Evolutionary conservation across 2,329 filamentous ascomycete species (phyloP).

Genomic region (Magnaporthiopsis rhizophila): DNA sequence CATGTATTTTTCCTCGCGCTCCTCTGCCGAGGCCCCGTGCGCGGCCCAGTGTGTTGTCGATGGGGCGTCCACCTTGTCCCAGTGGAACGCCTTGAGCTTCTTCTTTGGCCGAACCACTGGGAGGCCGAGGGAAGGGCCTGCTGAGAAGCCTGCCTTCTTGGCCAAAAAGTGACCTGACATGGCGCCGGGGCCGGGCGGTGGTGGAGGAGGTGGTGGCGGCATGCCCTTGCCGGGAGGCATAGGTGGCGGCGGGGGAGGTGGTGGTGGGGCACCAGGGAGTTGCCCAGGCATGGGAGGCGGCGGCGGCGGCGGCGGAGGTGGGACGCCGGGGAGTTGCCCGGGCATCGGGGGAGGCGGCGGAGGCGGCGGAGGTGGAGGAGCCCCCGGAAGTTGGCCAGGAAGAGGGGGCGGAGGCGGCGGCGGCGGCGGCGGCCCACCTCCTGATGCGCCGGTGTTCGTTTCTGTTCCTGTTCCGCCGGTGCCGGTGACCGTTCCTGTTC

Average conservation of each 20-base stretch:
- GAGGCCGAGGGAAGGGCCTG: conserved; percentile 55
- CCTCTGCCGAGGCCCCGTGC: conserved; percentile 76
- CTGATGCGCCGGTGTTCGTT: conserved; percentile 25
- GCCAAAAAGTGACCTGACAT: conserved; percentile 71
- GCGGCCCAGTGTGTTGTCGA: conserved; percentile 89
- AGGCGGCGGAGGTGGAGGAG: conserved; percentile 24
- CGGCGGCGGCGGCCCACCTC: conserved; percentile 39
- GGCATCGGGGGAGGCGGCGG: conserved; percentile 33
- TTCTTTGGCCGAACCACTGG: conserved; percentile 89
- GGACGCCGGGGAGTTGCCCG: conserved; percentile 17
- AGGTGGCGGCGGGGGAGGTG: conserved; percentile 32
- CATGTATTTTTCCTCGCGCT: conserved; percentile 90
- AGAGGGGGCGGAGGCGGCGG: conserved; percentile 44
- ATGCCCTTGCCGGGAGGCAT: conserved; percentile 32
- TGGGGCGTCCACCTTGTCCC: conserved; percentile 95
- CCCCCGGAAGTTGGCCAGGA: conserved; percentile 24
- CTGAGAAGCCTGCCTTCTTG: conserved; percentile 47
- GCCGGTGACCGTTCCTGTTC: conserved; percentile 9
- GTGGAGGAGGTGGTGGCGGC: conserved; percentile 44
- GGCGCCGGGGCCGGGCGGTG: conserved; percentile 58
- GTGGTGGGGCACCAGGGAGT: conserved; percentile 17
- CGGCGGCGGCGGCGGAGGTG: conserved; percentile 27
- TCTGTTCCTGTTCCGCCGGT: conserved; percentile 27
- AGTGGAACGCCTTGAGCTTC: conserved; percentile 98
- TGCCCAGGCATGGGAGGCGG: conserved; percentile 31